Evolutionary conservation across 2,329 filamentous ascomycete species (phyloP), one percentile per base, ranked within the genome.

Genomic region (Penicillium expansum): DNA sequence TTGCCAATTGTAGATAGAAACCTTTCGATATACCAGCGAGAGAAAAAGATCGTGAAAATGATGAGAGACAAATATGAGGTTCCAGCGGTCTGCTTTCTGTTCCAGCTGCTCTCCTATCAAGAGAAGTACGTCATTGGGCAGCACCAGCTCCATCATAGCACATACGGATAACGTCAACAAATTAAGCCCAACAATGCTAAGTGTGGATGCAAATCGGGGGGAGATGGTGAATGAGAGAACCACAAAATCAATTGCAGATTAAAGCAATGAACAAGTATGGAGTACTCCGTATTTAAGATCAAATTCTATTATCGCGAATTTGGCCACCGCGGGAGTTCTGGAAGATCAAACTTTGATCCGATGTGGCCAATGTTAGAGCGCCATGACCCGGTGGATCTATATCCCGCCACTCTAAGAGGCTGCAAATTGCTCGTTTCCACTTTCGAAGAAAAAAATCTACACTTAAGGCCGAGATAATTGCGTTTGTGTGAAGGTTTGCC

Each of bases 71-170:
- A 69, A 66, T 13, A 68, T 44, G 11, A 70, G 61, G 29, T 66
- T 68, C 47, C 65, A 66, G 18, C 69, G 61, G 20, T 71, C 68
- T 42, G 41, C 20, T 20, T 62, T 64, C n/a, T 60, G 49, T 37
- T 71, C 60, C 24, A 70, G 42, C 3, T 61, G 62, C 37, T 71
- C 68, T 43, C 68, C 69, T 24, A 70, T 52, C 29, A 70, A 51
- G n/a, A 67, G 57, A 20, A 71, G 60, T 43, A 74, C 62, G 53
- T 72, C 70, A 59, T 68, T 68, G 22, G 71, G 58, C 24, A 67
- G 48, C 35, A 18, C 22, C 30, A 33, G 7, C 27, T 37, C 10
- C 54, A 56, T 56, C 9, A 22, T 38, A 29, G 41, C 16, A 27
- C 39, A 42, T 47, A 42, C 41, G 32, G 5, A 27, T 24, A 27